These are phyloP conservation scores for Trichoderma atroviride DNA, from an alignment of 2,329 filamentous ascomycete genomes.

Conservation along the genomic window DNA sequence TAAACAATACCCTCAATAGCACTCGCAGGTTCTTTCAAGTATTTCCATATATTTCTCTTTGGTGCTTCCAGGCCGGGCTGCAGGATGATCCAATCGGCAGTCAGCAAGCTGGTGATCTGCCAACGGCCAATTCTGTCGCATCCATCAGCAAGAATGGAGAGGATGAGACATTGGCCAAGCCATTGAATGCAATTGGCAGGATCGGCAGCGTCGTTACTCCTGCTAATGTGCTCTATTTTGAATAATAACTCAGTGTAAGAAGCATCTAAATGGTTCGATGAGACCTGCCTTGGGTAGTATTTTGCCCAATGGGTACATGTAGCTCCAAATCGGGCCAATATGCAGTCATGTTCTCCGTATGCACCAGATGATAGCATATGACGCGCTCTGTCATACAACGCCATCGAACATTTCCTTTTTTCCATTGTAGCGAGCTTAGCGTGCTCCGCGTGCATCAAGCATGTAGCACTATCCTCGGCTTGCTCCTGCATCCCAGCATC, in stretches of 20 bases:
- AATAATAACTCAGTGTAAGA: neutral
- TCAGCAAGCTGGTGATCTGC: neutral
- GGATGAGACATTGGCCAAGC: constrained; percentile 17
- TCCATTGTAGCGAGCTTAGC: neutral
- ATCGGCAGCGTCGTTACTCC: neutral
- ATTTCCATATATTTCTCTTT: neutral
- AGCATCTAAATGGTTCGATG: neutral
- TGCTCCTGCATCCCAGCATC: neutral
- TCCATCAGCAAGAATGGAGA: constrained; percentile 2
- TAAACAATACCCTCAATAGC: neutral
- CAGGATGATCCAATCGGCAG: neutral
- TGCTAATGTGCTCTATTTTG: neutral
- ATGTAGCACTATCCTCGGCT: neutral
- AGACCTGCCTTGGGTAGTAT: neutral
- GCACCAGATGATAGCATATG: neutral
- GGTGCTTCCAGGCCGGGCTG: neutral
- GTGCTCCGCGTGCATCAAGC: neutral
- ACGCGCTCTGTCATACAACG: neutral
- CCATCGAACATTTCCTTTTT: neutral
- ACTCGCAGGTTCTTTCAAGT: neutral
- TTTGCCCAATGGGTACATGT: neutral
- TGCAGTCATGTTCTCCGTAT: neutral
- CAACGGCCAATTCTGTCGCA: neutral
- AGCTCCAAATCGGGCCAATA: neutral
- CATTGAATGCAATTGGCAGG: neutral